Evolutionary conservation across 768 basidiomycete species (phyloP), one percentile per base, ranked within the genome.

Genomic region (Boletus rubroflammeus): DNA sequence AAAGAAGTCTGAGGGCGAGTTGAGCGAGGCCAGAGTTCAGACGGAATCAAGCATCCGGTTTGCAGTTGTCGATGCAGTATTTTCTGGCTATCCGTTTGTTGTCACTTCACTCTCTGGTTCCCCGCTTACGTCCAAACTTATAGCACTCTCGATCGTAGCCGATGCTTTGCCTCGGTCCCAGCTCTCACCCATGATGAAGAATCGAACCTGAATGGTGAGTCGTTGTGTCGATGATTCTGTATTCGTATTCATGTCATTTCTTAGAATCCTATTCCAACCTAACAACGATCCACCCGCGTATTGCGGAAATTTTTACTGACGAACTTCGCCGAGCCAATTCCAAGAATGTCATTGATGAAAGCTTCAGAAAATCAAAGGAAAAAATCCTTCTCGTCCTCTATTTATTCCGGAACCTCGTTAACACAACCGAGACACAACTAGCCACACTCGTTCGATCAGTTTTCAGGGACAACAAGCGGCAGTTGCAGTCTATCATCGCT

Each of bases 31-130:
- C n/a, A 53, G 21, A 25, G 44, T 41, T 4, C 50, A 61, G 42
- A 57, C 62, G 6, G 60, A 67, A 39, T 56, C 56, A 11, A 47
- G 48, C 15, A 58, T 66, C 17, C 63, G 67, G 39, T 60, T 62
- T 13, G 60, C 67, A 4, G 26, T 68, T 41, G 58, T 58, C 23
- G 62, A 66, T 34, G 69, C 65, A 28, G 59, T 73, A 11, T 55
- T 75, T 38, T 61, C 59, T 26, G 36, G 53, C 21, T 59, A 72
- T 50, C 56, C 65, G 55, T 59, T 53, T 31, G 51, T 63, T 55
- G 43, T 47, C 6, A 3, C 54, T 46, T 11, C 6, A 39, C 15
- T 42, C 23, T 50, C 21, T 9, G 29, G 10, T 28, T 0, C 28
- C 11, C 8, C 14, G 4, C 43, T 56, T 14, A 61, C 17, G 11